Evolutionary conservation across 164 flowering plant species (phyloP).

Genomic region (Vitis rotundifolia): DNA sequence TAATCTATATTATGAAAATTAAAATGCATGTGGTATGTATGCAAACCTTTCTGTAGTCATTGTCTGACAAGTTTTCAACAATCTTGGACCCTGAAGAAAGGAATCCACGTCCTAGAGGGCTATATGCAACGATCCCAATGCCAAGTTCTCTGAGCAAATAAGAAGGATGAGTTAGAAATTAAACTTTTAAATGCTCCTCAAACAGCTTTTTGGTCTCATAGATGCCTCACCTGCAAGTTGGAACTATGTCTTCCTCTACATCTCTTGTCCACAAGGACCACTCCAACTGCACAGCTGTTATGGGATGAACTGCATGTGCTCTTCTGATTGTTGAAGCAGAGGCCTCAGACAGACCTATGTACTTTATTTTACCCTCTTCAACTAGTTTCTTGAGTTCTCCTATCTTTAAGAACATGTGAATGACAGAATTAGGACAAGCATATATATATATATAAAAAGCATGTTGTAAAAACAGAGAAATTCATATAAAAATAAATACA

Average conservation of each 20-base stretch:
- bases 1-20: too few species aligned
- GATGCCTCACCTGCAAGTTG: constrained; percentile 36
- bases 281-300: constrained; percentile 65
- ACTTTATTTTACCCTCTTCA: constrained; percentile 59
- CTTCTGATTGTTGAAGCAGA: constrained; percentile 60
- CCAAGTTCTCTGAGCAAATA: constrained; percentile 37
- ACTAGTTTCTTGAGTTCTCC: constrained; percentile 58
- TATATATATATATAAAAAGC: too few species aligned
- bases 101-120: constrained; percentile 64
- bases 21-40: too few species aligned
- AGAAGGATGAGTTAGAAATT: background rate
- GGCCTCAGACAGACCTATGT: constrained; percentile 61
- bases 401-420: constrained; percentile 21
- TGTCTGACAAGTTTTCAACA: constrained; percentile 28
- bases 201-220: background rate
- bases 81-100: constrained; percentile 46
- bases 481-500: too few species aligned
- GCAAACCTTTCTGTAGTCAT: constrained; percentile 52
- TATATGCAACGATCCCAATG: constrained; percentile 61
- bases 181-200: background rate
- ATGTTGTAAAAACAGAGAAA: too few species aligned
- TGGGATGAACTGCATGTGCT: constrained; percentile 65
- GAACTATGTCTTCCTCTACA: constrained; percentile 35
- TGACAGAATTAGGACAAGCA: too few species aligned
- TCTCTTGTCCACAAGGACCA: constrained; percentile 61